phyloP scores from a whole-genome alignment of 805 yeast species.

The Wickerhamomyces chambardii region DNA sequence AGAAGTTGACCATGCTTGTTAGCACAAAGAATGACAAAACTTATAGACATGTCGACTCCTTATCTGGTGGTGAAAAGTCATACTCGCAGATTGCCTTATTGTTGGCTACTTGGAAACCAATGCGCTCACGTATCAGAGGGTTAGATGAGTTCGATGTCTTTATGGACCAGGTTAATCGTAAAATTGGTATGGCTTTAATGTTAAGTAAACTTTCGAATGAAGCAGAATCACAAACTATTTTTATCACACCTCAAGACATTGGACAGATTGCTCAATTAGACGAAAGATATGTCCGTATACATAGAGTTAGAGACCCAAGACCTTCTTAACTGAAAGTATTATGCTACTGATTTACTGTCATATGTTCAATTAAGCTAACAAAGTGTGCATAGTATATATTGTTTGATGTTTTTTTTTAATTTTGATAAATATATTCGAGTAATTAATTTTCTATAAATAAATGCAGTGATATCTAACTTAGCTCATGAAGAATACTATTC shows the following conservation, averaged over 20 bases:
- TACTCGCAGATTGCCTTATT: slow-evolving; percentile 85
- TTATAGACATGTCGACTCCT: slow-evolving; percentile 65
- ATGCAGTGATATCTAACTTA: too few species aligned
- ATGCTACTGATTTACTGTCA: too few species aligned
- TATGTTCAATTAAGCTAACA: too few species aligned
- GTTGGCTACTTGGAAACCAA: slow-evolving; percentile 86
- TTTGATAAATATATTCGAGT: too few species aligned
- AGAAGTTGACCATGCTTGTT: slow-evolving; percentile 46
- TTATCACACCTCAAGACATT: slow-evolving; percentile 92
- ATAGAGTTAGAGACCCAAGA: slow-evolving; percentile 41
- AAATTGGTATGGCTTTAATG: slow-evolving; percentile 68
- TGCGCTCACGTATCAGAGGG: slow-evolving; percentile 83
- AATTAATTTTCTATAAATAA: too few species aligned
- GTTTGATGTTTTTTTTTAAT: too few species aligned
- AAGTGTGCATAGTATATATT: too few species aligned
- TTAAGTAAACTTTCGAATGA: slow-evolving; percentile 55
- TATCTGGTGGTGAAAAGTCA: slow-evolving; percentile 96
- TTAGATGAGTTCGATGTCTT: slow-evolving; percentile 96
- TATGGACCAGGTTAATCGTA: slow-evolving; percentile 91
- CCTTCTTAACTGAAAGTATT: slow-evolving; percentile 2
- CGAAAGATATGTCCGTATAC: slow-evolving; percentile 53
- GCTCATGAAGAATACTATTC: background rate
- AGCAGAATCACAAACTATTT: slow-evolving; percentile 74
- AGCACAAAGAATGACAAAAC: slow-evolving; percentile 51
- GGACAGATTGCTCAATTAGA: slow-evolving; percentile 52